Conservation (phyloP, 2,329 filamentous ascomycete species). For the Dissoconium aciculare region DNA sequence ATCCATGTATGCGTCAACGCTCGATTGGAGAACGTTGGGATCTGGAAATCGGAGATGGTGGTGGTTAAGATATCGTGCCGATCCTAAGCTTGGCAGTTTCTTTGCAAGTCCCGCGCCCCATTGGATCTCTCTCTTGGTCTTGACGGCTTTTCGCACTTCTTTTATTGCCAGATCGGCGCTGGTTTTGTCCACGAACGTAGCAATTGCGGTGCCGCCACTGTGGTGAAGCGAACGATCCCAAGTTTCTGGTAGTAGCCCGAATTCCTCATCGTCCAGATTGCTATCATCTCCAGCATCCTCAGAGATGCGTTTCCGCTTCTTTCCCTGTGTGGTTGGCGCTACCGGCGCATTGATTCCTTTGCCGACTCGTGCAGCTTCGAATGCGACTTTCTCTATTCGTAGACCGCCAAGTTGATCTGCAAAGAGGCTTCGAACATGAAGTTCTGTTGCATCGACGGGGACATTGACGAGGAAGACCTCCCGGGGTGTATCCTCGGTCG, state of each 20-base stretch:
- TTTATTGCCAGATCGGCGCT: constrained; percentile 65
- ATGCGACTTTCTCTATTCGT: constrained; percentile 61
- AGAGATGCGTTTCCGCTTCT: constrained; percentile 42
- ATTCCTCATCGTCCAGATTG: constrained; percentile 35
- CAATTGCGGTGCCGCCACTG: constrained; percentile 66
- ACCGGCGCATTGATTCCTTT: constrained; percentile 24
- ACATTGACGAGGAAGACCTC: constrained; percentile 86
- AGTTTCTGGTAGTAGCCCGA: constrained; percentile 43
- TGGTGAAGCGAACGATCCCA: constrained; percentile 58
- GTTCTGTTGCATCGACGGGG: constrained; percentile 66
- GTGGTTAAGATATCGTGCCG: constrained; percentile 43
- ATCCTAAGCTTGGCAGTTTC: constrained; percentile 44
- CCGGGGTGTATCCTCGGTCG: constrained; percentile 56
- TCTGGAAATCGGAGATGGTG: constrained; percentile 57
- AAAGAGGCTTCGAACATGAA: constrained; percentile 64
- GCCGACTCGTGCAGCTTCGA: constrained; percentile 47
- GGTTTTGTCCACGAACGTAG: constrained; percentile 68
- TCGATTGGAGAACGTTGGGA: constrained; percentile 48
- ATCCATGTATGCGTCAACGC: constrained; percentile 74
- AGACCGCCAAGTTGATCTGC: constrained; percentile 58
- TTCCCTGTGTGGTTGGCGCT: constrained; percentile 25
- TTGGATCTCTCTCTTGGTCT: constrained; percentile 42
- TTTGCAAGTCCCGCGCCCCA: constrained; percentile 53
- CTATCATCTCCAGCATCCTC: constrained; percentile 26
- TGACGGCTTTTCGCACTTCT: constrained; percentile 49